Evolutionary conservation across 108 stramenopile genomes (phyloP).

Genomic region (Cyclotella choctawhatcheeana): DNA sequence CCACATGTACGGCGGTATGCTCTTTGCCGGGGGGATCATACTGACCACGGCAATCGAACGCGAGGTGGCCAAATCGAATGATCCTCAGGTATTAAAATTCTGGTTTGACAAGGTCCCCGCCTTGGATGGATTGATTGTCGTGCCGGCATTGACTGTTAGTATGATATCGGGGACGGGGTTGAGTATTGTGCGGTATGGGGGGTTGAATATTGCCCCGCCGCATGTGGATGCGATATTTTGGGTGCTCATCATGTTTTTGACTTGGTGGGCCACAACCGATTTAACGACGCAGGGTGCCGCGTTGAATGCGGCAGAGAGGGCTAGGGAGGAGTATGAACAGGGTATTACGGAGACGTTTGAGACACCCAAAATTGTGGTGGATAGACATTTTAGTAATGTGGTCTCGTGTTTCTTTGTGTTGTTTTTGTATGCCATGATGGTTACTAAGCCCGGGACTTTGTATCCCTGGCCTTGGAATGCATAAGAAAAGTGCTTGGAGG

Average conservation of each 20-base stretch:
- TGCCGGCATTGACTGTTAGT: constrained; percentile 61
- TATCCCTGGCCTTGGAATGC: constrained; percentile 44
- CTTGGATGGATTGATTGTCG: constrained; percentile 58
- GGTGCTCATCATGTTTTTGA: constrained; percentile 55
- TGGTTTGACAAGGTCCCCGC: constrained; percentile 68
- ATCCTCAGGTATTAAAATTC: constrained; percentile 56
- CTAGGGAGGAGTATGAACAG: constrained; percentile 35
- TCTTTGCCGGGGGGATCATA: constrained; percentile 64
- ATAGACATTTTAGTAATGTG: constrained; percentile 63
- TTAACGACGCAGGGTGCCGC: constrained; percentile 61
- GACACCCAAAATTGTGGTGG: constrained; percentile 53
- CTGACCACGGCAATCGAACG: constrained; percentile 58
- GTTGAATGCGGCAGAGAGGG: constrained; percentile 39
- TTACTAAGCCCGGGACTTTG: constrained; percentile 62
- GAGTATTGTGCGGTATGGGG: constrained; percentile 59
- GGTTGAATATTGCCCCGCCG: constrained; percentile 59
- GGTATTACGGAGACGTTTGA: constrained; percentile 23
- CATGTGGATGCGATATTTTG: constrained; percentile 61
- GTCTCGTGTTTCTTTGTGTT: constrained; percentile 64
- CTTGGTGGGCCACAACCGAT: constrained; percentile 70
- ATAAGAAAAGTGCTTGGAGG: constrained; percentile 4
- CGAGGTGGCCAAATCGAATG: constrained; percentile 46
- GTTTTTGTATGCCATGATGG: constrained; percentile 64
- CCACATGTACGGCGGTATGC: constrained; percentile 66
- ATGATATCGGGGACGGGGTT: constrained; percentile 64